Percentiles rank a stretch among this genome's conserved stretches.
Evolutionary conservation across 163 green algal genomes (phyloP).

Genomic region (Chloromonas sp.): DNA sequence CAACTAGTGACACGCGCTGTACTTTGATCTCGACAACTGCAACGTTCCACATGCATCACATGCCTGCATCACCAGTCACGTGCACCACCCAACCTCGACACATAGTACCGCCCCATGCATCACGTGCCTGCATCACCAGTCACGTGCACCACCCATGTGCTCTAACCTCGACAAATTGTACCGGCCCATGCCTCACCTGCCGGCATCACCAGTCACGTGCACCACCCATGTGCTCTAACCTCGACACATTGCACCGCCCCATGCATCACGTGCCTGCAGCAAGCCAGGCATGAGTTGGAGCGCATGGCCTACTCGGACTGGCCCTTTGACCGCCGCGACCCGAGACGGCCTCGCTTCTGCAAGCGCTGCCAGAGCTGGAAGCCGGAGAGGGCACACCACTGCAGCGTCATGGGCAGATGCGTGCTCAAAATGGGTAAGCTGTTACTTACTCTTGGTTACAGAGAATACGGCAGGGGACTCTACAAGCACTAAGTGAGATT

Average conservation of each 20-base stretch:
- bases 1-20: neutral
- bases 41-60: no score
- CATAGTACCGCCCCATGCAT: no score
- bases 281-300: slow-evolving; percentile 40
- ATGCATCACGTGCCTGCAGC: slow-evolving; percentile 11
- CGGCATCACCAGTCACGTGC: neutral
- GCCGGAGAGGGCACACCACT: slow-evolving; percentile 77
- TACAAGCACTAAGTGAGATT: slow-evolving; percentile 77
- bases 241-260: neutral
- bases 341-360: slow-evolving; percentile 55
- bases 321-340: slow-evolving; percentile 30
- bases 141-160: neutral
- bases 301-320: slow-evolving; percentile 30
- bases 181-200: neutral
- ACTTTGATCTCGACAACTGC: neutral
- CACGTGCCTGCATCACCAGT: neutral
- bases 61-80: no score
- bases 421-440: slow-evolving; percentile 55
- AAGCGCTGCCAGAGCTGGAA: slow-evolving; percentile 64
- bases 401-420: slow-evolving; percentile 51
- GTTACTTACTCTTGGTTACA: slow-evolving; percentile 70
- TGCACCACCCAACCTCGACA: neutral
- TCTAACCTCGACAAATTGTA: neutral
- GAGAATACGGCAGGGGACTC: slow-evolving; percentile 72
- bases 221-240: neutral